A percentile compares a stretch with the other conserved stretches of the same genome.
Evolutionary conservation across 768 basidiomycete species (phyloP).

Genomic region (Leccinum ochraceum): DNA sequence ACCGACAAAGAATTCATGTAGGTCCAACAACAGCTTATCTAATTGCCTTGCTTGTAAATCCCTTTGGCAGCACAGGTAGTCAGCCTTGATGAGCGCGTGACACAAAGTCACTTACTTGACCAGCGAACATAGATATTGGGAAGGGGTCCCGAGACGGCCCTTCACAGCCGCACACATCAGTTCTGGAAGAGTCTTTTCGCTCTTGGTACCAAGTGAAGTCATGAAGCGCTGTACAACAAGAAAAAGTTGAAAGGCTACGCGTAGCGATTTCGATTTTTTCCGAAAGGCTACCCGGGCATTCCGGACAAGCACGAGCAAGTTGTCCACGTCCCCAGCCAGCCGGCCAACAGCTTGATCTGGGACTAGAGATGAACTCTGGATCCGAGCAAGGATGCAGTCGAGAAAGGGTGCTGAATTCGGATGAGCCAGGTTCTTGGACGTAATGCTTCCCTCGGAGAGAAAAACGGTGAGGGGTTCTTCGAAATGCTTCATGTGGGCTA

Average conservation of each 20-base stretch:
- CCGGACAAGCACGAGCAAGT: conserved; percentile 38
- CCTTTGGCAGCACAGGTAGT: conserved; percentile 29
- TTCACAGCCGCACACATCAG: conserved; percentile 48
- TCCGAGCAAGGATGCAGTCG: conserved; percentile 38
- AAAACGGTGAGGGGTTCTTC: conserved; percentile 53
- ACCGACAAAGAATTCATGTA: conserved; percentile 41
- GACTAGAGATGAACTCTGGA: conserved; percentile 26
- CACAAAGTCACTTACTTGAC: conserved; percentile 43
- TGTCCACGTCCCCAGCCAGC: conserved; percentile 28
- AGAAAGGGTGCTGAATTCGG: conserved; percentile 36
- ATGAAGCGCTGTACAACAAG: conserved; percentile 46
- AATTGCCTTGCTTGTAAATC: conserved; percentile 42
- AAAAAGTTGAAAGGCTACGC: conserved; percentile 51
- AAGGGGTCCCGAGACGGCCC: conserved; percentile 44
- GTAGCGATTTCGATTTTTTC: conserved; percentile 35
- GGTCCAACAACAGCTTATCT: conserved; percentile 39
- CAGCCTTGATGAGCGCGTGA: conserved; percentile 15
- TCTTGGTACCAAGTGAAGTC: conserved; percentile 43
- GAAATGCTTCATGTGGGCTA: conserved; percentile 72
- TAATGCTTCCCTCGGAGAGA: conserved; percentile 13
- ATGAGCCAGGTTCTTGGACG: conserved; percentile 15
- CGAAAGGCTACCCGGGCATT: conserved; percentile 40
- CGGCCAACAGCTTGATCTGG: conserved; percentile 25
- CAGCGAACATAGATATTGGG: conserved; percentile 47
- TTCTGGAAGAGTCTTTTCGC: conserved; percentile 34